Conservation (phyloP, 1,284 basidiomycete genomes). For the Marasmius tenuissimus region DNA sequence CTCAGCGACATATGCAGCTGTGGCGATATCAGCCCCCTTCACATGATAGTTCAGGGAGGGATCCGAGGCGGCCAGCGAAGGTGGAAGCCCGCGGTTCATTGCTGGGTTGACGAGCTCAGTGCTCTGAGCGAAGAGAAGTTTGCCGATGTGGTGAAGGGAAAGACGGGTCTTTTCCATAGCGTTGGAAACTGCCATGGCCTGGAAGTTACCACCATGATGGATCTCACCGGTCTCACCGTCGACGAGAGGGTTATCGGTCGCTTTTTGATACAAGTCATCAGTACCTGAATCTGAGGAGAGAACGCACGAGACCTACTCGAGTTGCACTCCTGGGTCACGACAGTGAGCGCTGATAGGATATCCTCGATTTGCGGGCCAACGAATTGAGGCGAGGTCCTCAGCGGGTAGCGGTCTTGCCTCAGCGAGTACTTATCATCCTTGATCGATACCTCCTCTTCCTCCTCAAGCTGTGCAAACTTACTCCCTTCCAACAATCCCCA, state of each 20-base stretch:
- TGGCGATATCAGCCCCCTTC: slow-evolving; percentile 86
- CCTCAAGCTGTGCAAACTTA: slow-evolving; percentile 57
- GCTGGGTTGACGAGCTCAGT: slow-evolving; percentile 80
- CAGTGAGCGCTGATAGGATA: slow-evolving; percentile 61
- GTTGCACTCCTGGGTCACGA: slow-evolving; percentile 80
- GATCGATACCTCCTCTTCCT: slow-evolving; percentile 59
- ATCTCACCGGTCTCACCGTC: slow-evolving; percentile 66
- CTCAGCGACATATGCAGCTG: slow-evolving; percentile 79
- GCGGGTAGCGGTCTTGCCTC: slow-evolving; percentile 77
- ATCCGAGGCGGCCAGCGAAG: slow-evolving; percentile 77
- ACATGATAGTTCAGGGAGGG: slow-evolving; percentile 81
- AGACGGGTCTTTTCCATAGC: slow-evolving; percentile 88
- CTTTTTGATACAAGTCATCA: slow-evolving; percentile 28
- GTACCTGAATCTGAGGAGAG: slow-evolving; percentile 1
- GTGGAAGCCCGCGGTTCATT: slow-evolving; percentile 84
- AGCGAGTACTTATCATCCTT: slow-evolving; percentile 69
- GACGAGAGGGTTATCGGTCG: slow-evolving; percentile 78
- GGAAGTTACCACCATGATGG: slow-evolving; percentile 88
- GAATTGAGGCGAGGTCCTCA: slow-evolving; percentile 81
- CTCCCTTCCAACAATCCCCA: slow-evolving; percentile 72
- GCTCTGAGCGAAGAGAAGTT: slow-evolving; percentile 80
- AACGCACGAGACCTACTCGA: slow-evolving; percentile 60
- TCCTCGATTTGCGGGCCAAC: slow-evolving; percentile 86
- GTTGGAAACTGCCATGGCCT: slow-evolving; percentile 84
- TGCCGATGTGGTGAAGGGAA: slow-evolving; percentile 79